These are phyloP conservation scores for Inosperma sp. DNA, from an alignment of 768 basidiomycete species.

Conservation along the genomic window DNA sequence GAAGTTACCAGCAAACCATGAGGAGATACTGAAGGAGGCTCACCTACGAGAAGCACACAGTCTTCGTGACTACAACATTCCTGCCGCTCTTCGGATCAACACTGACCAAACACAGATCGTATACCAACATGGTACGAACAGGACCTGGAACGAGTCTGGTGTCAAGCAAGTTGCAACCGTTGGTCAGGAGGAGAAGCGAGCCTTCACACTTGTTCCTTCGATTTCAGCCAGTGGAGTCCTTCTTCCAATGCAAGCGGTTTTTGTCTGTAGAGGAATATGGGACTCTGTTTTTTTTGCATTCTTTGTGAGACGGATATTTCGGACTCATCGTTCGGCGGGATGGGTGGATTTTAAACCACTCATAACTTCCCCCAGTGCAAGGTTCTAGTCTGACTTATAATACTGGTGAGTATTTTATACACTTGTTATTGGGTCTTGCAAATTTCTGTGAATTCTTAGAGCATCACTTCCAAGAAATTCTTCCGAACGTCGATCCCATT, in stretches of 20 bases:
- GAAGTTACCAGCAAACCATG: slow-evolving; percentile 30
- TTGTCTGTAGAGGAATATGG: too few species aligned
- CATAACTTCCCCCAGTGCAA: too few species aligned
- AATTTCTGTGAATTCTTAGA: too few species aligned
- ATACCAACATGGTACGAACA: slow-evolving; percentile 20
- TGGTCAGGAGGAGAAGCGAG: slow-evolving; percentile 39
- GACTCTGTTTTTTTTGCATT: too few species aligned
- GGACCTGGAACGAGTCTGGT: slow-evolving; percentile 30
- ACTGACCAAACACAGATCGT: slow-evolving; percentile 35
- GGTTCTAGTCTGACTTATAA: too few species aligned
- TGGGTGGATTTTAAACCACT: too few species aligned
- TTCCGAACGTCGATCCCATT: slow-evolving; percentile 8
- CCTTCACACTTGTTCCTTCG: slow-evolving; percentile 35
- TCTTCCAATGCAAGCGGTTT: slow-evolving; percentile 39
- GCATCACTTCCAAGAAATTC: slow-evolving; percentile 11
- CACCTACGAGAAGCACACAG: slow-evolving; percentile 21
- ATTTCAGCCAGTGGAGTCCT: slow-evolving; percentile 27
- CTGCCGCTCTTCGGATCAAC: slow-evolving; percentile 28
- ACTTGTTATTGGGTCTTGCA: too few species aligned
- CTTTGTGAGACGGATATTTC: too few species aligned
- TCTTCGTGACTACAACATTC: slow-evolving; percentile 26
- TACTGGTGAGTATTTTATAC: too few species aligned
- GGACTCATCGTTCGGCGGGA: too few species aligned
- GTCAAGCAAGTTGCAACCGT: slow-evolving; percentile 32
- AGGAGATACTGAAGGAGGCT: slow-evolving; percentile 15